Conservation (phyloP, 495 filamentous ascomycete genomes). For the Penicillium maclennaniae region DNA sequence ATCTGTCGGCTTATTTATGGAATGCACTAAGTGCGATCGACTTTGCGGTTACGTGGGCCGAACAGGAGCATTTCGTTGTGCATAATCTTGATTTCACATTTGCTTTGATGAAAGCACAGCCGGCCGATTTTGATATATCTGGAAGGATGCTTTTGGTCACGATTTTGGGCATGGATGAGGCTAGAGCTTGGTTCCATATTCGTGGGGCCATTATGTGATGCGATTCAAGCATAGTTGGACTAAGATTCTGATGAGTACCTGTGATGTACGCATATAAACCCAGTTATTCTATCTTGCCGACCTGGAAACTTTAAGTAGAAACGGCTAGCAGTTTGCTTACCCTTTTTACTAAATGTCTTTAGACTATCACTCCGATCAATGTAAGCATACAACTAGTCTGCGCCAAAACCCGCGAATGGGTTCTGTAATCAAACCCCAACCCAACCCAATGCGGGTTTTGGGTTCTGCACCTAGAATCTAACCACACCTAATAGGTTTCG, state of each 20-base stretch:
- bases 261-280: no score
- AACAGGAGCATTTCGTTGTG: slow-evolving; percentile 43
- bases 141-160: slow-evolving; percentile 44
- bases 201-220: slow-evolving; percentile 27
- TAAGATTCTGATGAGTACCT: neutral
- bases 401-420: no score
- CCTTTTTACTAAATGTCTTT: neutral
- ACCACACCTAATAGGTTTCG: no score
- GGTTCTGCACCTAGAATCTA: neutral
- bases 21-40: slow-evolving; percentile 37
- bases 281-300: no score
- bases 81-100: slow-evolving; percentile 34
- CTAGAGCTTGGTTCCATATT: slow-evolving; percentile 39
- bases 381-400: neutral
- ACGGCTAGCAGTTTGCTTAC: neutral
- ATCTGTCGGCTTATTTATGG: slow-evolving; percentile 48
- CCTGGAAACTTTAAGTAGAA: no score
- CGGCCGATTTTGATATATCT: slow-evolving; percentile 46
- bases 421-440: no score
- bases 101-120: slow-evolving; percentile 27
- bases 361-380: neutral
- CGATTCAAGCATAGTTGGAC: neutral
- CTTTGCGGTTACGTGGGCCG: slow-evolving; percentile 46
- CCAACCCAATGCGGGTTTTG: no score
- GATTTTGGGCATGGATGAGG: slow-evolving; percentile 39